Conservation (phyloP, 148 eudicot species). For the Chenopodium quinoa region DNA sequence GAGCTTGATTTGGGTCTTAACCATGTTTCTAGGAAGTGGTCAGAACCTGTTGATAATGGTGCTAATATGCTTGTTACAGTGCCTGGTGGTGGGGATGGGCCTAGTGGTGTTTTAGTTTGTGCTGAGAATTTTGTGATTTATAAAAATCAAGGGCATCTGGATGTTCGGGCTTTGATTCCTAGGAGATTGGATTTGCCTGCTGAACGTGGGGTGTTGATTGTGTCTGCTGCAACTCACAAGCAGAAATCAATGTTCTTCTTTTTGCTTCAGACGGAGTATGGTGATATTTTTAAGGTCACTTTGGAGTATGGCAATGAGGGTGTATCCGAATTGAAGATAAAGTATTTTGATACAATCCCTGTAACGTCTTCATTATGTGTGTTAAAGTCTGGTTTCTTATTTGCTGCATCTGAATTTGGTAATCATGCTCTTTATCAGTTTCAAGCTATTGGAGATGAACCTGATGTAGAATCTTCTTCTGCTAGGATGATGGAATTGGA, state of each 20-base stretch:
- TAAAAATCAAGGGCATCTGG: conserved; percentile 92
- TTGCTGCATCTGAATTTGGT: conserved; percentile 98
- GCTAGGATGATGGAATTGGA: conserved; percentile 84
- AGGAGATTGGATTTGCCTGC: conserved; percentile 88
- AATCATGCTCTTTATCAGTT: conserved; percentile 96
- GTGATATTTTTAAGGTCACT: conserved; percentile 90
- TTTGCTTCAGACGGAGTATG: conserved; percentile 86
- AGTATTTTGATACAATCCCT: conserved; percentile 95
- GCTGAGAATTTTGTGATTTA: conserved; percentile 96
- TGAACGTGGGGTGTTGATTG: conserved; percentile 85
- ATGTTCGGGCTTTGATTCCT: conserved; percentile 89
- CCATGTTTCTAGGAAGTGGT: conserved; percentile 99
- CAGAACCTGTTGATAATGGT: conserved; percentile 91
- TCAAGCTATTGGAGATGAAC: conserved; percentile 96
- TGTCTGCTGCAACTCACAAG: conserved; percentile 84
- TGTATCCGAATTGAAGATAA: conserved; percentile 76
- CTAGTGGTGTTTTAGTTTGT: conserved; percentile 97
- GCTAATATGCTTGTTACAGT: conserved; percentile 96
- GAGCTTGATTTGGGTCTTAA: conserved; percentile 96
- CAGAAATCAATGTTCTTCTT: conserved; percentile 95
- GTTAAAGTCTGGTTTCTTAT: conserved; percentile 80
- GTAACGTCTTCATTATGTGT: conserved; percentile 81
- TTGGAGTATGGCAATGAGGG: conserved; percentile 73
- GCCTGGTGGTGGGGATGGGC: conserved; percentile 98
- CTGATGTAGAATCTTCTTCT: conserved; percentile 83